These are phyloP conservation scores for Pseudogymnoascus sp. DNA, from an alignment of 2,329 filamentous ascomycete genomes.

Conservation along the genomic window DNA sequence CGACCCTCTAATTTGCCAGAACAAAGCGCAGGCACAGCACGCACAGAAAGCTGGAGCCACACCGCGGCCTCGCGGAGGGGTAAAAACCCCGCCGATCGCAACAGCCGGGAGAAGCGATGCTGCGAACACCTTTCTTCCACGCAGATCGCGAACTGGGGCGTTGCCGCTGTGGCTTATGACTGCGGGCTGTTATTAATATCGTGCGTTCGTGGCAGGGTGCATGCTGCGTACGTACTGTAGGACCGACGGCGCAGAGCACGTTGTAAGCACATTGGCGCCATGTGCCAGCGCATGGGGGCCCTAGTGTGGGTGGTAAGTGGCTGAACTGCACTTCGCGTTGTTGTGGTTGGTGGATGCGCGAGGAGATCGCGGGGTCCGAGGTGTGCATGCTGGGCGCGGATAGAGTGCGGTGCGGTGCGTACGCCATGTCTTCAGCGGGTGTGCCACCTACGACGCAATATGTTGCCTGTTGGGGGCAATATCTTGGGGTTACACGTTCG, in stretches of 20 bases:
- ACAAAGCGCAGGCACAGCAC: constrained; percentile 3
- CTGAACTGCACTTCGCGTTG: neutral
- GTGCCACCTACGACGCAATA: neutral
- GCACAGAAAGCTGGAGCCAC: neutral
- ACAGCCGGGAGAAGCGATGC: neutral
- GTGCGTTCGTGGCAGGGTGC: constrained; percentile 7
- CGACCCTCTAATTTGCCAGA: neutral
- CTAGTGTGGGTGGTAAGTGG: neutral
- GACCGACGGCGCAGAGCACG: neutral
- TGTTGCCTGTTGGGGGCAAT: neutral
- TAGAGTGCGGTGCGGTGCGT: neutral
- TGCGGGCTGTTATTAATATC: neutral
- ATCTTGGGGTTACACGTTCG: neutral
- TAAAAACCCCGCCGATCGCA: neutral
- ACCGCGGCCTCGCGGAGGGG: neutral
- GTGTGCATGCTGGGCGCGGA: neutral
- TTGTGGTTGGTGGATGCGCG: constrained; percentile 3
- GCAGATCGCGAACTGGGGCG: neutral
- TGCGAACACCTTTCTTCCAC: constrained; percentile 1
- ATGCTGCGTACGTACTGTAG: neutral
- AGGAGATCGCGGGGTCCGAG: neutral
- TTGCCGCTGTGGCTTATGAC: constrained; percentile 6
- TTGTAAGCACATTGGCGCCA: constrained; percentile 8
- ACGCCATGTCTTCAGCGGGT: constrained; percentile 2
- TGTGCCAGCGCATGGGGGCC: constrained; percentile 3